Evolutionary conservation across 352 stramenopile genomes (phyloP).

Genomic region (Pilasporangium apinafurcum): DNA sequence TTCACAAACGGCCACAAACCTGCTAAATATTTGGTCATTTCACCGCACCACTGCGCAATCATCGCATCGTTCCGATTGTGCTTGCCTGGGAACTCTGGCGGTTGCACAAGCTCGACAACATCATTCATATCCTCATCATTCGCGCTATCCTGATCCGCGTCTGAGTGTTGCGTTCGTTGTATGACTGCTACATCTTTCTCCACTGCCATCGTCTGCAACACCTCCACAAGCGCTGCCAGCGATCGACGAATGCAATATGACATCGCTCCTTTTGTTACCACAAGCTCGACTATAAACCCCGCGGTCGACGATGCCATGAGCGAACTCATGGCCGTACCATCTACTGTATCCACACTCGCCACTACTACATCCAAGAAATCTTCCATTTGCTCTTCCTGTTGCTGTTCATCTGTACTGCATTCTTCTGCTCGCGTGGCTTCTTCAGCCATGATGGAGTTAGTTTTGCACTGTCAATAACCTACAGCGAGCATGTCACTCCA

Average conservation of each 20-base stretch:
- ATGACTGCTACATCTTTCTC: background rate
- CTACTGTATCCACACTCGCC: slow-evolving; percentile 42
- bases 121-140: background rate
- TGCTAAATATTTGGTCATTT: slow-evolving; percentile 54
- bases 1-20: slow-evolving; percentile 3
- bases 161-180: too few species aligned
- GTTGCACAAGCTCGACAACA: background rate
- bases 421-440: too few species aligned
- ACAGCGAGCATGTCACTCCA: too few species aligned
- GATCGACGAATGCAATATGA: slow-evolving; percentile 54
- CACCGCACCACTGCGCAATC: slow-evolving; percentile 60
- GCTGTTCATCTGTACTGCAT: slow-evolving; percentile 2
- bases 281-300: slow-evolving; percentile 46
- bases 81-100: slow-evolving; percentile 49
- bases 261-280: slow-evolving; percentile 36
- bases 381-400: slow-evolving; percentile 13
- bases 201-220: slow-evolving; percentile 12
- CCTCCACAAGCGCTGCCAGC: slow-evolving; percentile 28
- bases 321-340: slow-evolving; percentile 5
- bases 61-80: slow-evolving; percentile 33
- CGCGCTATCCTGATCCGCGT: background rate
- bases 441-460: too few species aligned
- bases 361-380: slow-evolving; percentile 55
- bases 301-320: slow-evolving; percentile 36
- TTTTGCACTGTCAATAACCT: too few species aligned